Evolutionary conservation across 2,329 filamentous ascomycete species (phyloP), one percentile per base, ranked within the genome.

Genomic region (Colletotrichum orchidophilum): DNA sequence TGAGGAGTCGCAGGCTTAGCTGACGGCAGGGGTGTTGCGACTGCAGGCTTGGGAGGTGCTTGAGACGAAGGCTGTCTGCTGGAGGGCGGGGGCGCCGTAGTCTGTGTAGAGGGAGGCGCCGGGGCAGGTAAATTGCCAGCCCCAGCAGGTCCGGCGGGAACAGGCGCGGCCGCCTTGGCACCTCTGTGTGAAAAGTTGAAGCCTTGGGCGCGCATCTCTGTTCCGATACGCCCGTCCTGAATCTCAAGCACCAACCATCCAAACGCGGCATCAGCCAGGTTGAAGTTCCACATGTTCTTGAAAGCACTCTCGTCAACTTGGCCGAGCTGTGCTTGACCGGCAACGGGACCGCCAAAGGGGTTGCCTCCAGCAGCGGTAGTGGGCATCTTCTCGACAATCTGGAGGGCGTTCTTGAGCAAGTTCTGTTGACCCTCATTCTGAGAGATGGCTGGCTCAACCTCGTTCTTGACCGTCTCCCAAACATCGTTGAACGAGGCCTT

Each of bases 261-360:
- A 80, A 98, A 99, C 24, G 96, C 96, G 66, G 96, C 96, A 85
- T 99, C 96, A 33, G 96, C 96, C 75, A 99, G 84, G 82, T 98
- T 98, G 85, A 99, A 99, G 83, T 99, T 99, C 96, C 96, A 99
- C 96, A 98, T 98, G 81, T 99, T 99, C 87, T 99, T 99, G 89
- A 99, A 99, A 1, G 96, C 96, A 77, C 95, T 98, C 86, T 99
- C 96, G 74, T 99, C 96, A 21, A 99, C 95, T 78, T 97, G 94
- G 35, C 96, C 96, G 61, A 94, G 92, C 69, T 90, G 88, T 63
- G 88, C 85, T 61, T 91, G 91, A 49, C 92, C 93, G 60, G 91
- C 90, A 63, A 92, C 90, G 33, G 94, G 94, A 15, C 96, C 96
- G 54, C 96, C 96, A 78, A 99, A 99, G 6, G 96, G 96, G 80